Evolutionary conservation across 2,329 filamentous ascomycete species (phyloP), one percentile per base, ranked within the genome.

Genomic region (Emmonsia crescens): DNA sequence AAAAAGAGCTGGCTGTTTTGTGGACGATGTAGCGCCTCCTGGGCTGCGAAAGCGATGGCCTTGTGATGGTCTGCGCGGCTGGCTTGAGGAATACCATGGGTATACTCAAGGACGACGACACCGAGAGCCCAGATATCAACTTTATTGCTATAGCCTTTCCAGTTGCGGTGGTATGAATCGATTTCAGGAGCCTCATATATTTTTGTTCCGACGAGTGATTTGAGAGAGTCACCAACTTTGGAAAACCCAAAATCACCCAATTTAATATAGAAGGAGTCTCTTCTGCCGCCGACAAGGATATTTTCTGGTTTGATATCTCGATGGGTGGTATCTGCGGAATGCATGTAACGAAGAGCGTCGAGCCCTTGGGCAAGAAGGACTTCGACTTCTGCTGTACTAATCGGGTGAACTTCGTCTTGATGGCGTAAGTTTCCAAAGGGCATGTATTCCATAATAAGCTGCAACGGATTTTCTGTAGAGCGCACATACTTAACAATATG

Each of bases 241-340:
- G 63, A 36, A 40, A 62, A 54, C 8, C 66, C 66, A 60, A 68
- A 67, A 60, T 67, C 66, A 14, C 58, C 57, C 9, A 68, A 57
- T 44, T 63, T 61, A 21, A 65, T 57, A 21, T 60, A 27, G 29
- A 63, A 61, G n/a, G 19, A 10, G 14, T 33, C 6, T 5, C 5
- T 33, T 29, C 61, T 40, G 14, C 42, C 24, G 24, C 63, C 33
- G 16, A 68, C 60, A 6, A 67, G 64, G 36, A 67, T 66, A 57
- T 68, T 68, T 51, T 58, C 57, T 9, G 66, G 66, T 42, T 68
- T 67, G 27, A 68, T 63, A 49, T 68, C 66, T 48, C 66, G 63
- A 55, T 68, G 66, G 14, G 64, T 56, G n/a, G 66, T 48, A 14
- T 59, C 49, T 21, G 55, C 21, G 0, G 57, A 38, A 55, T 68